These are phyloP conservation scores for Penicillium waksmanii DNA, from an alignment of 495 filamentous ascomycete species.

Conservation along the genomic window DNA sequence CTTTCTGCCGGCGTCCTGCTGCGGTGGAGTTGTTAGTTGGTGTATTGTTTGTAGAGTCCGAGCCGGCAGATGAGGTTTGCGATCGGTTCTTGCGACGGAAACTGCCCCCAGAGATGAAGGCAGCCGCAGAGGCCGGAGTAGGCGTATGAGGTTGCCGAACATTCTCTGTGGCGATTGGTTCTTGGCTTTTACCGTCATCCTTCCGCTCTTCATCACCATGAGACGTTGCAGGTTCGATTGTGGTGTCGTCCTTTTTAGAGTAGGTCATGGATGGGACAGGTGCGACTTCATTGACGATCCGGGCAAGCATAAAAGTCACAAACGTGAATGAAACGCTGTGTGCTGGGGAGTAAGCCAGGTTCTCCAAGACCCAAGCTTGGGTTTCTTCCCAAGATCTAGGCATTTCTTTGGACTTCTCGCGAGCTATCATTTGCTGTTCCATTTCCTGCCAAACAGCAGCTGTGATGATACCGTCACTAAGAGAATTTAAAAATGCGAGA, in stretches of 20 bases:
- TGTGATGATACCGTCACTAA: conserved; percentile 77
- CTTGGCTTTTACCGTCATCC: not conserved
- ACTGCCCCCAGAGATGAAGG: conserved; percentile 38
- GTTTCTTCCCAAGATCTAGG: conserved; percentile 62
- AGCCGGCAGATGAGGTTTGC: conserved; percentile 18
- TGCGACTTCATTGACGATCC: conserved; percentile 51
- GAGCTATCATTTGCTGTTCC: conserved; percentile 60
- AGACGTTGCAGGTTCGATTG: conserved; percentile 1
- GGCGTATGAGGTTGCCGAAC: conserved; percentile 17
- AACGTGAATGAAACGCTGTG: conserved; percentile 89
- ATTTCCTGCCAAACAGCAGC: conserved; percentile 68
- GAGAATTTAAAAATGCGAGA: conserved; percentile 67
- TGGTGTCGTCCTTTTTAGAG: not conserved
- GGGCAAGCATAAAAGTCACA: conserved; percentile 73
- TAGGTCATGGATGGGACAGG: conserved; percentile 31
- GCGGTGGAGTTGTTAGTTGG: conserved; percentile 13
- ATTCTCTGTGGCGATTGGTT: not conserved
- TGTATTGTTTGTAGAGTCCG: conserved; percentile 8
- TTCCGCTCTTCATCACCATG: conserved; percentile 1
- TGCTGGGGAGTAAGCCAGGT: conserved; percentile 68
- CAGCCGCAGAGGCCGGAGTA: conserved; percentile 31
- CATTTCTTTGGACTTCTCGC: conserved; percentile 51
- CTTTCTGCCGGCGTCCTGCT: conserved; percentile 35
- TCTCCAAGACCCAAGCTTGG: conserved; percentile 70
- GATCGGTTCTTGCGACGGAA: conserved; percentile 38